Conservation (phyloP, 768 basidiomycete species). For the Daedaleopsis nitida region DNA sequence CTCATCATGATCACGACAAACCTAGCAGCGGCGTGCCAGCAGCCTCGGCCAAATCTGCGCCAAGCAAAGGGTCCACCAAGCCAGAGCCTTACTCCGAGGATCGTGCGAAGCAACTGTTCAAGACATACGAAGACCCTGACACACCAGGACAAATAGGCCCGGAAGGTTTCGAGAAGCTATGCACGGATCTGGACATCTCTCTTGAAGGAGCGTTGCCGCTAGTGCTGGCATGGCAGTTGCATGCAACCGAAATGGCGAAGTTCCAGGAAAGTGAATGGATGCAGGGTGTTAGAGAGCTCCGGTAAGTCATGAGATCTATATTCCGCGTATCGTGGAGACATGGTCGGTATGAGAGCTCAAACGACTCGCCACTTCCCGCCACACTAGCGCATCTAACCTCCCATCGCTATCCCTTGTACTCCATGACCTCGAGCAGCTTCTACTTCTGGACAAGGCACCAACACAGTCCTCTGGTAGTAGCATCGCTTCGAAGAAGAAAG, state of each 20-base stretch:
- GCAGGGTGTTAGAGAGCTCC: constrained; percentile 49
- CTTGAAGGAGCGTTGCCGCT: constrained; percentile 75
- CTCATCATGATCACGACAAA: constrained; percentile 55
- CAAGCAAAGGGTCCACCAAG: constrained; percentile 13
- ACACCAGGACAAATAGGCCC: constrained; percentile 61
- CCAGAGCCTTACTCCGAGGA: constrained; percentile 49
- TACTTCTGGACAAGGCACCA: constrained; percentile 50
- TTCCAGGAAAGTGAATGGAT: constrained; percentile 71
- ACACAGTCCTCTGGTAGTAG: constrained; percentile 20
- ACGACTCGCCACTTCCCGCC: not conserved
- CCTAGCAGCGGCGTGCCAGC: constrained; percentile 27
- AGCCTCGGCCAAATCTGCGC: constrained; percentile 20
- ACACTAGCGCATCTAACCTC: constrained; percentile 50
- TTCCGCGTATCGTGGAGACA: constrained; percentile 2
- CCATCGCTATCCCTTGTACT: constrained; percentile 50
- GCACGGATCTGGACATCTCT: constrained; percentile 66
- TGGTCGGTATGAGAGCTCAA: not conserved
- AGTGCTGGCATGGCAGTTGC: constrained; percentile 75
- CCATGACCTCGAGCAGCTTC: constrained; percentile 63
- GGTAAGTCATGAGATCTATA: constrained; percentile 37
- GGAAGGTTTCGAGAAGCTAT: constrained; percentile 73
- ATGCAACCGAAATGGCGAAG: constrained; percentile 72
- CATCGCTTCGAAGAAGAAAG: constrained; percentile 36
- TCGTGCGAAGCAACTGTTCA: constrained; percentile 59
- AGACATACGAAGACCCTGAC: constrained; percentile 56